phyloP scores from a whole-genome alignment of 1,284 basidiomycete species.

The Flammula alnicola region DNA sequence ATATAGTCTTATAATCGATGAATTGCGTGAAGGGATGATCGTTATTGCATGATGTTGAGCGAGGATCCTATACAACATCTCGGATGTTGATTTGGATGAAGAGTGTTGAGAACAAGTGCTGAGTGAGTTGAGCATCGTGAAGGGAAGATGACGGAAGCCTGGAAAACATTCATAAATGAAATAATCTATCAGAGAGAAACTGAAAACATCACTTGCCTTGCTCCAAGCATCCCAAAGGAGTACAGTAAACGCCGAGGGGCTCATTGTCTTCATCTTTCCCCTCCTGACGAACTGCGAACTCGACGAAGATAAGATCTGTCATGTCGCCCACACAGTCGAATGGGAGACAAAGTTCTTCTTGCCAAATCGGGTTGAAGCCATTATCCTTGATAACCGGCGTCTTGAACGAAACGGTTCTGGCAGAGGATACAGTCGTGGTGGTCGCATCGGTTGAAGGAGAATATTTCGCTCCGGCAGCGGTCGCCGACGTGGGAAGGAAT shows the following conservation, averaged over 20 bases:
- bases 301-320: slow-evolving; percentile 83
- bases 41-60: background rate
- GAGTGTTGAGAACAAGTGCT: slow-evolving; percentile 87
- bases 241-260: slow-evolving; percentile 74
- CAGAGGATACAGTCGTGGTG: slow-evolving; percentile 31
- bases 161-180: slow-evolving; percentile 13
- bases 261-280: slow-evolving; percentile 65
- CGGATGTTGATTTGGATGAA: slow-evolving; percentile 68
- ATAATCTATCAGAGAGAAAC: slow-evolving; percentile 11
- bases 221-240: slow-evolving; percentile 68
- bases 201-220: slow-evolving; percentile 55
- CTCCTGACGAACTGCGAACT: slow-evolving; percentile 75
- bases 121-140: slow-evolving; percentile 84
- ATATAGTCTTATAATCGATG: background rate
- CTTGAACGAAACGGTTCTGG: slow-evolving; percentile 53
- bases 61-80: slow-evolving; percentile 1
- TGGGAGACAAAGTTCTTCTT: slow-evolving; percentile 70
- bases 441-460: slow-evolving; percentile 10
- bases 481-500: slow-evolving; percentile 14
- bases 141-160: slow-evolving; percentile 88
- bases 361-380: slow-evolving; percentile 91
- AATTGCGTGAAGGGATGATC: background rate
- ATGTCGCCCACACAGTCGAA: slow-evolving; percentile 80
- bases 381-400: slow-evolving; percentile 79
- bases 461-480: slow-evolving; percentile 7